Evolutionary conservation across 129 eudicot species (phyloP), one percentile per base, ranked within the genome.

Genomic region (Rutidosis leptorrhynchoides): DNA sequence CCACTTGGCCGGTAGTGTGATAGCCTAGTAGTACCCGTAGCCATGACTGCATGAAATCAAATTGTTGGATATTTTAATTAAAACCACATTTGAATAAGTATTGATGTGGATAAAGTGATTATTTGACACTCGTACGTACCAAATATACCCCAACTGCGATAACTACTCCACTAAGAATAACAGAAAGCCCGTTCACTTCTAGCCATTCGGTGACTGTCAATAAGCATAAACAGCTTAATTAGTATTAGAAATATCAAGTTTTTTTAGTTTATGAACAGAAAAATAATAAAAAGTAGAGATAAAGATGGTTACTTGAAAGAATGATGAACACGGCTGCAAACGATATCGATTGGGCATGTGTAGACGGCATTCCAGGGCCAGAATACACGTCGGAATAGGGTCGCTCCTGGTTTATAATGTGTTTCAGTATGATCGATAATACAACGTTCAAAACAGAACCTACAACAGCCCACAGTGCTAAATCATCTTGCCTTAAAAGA

Each of bases 301-400:
- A 65, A 71, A 64, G 33, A 35, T 28, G 20, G 9, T 71, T 88
- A 93, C 98, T 67, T 74, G 98, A 83, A 49, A 77, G 46, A 83
- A 69, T 77, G 40, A 78, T 21, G 69, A 84, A 81, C 4, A 72
- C 16, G 58, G 57, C 72, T 17, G 80, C 71, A 60, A 59, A 94
- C 32, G 85, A 84, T 70, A 86, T 82, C 69, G 95, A 78, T 52
- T 94, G 99, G 25, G 97, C 93, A 83, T 89, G 99, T 14, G 99
- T 84, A 21, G 99, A 94, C 22, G 99, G 99, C 99, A 94, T 94
- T 61, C 99, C 99, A 19, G 88, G 95, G 77, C 85, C 99, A 1
- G 93, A 78, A 71, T 87, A 65, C 66, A 79, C 49, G 15, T 69
- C 66, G 62, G 95, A 56, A 64, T 52, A 66, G 3, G 97, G 97